These are phyloP conservation scores for Solanum chacoense DNA, from an alignment of 305 asterid genomes.

Conservation along the genomic window DNA sequence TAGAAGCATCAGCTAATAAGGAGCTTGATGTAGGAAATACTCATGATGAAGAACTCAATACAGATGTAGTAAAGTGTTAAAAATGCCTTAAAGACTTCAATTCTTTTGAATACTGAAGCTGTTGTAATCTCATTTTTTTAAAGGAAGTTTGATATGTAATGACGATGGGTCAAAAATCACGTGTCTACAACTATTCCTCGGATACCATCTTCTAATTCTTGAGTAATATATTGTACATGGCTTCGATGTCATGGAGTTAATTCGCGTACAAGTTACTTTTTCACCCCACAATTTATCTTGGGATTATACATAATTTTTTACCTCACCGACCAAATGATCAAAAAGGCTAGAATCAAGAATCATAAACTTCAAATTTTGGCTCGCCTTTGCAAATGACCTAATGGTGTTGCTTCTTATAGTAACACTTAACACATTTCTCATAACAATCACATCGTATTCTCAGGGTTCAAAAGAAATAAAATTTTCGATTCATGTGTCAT, in stretches of 20 bases:
- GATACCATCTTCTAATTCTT: background rate
- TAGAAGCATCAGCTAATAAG: background rate
- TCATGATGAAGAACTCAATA: background rate
- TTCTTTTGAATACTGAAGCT: background rate
- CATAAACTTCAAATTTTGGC: background rate
- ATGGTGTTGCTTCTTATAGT: background rate
- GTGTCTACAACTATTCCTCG: background rate
- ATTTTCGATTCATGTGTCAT: background rate
- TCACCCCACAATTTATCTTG: background rate
- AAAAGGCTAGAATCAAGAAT: background rate
- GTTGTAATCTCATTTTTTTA: background rate
- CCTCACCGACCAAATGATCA: background rate
- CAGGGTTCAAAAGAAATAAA: background rate
- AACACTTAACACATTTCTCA: background rate
- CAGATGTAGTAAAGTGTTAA: background rate
- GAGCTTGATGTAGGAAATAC: background rate
- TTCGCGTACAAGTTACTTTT: background rate
- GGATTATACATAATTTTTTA: background rate
- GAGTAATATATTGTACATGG: background rate
- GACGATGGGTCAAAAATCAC: background rate
- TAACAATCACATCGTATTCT: background rate
- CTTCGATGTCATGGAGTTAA: background rate
- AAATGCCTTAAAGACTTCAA: background rate
- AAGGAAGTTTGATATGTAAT: background rate
- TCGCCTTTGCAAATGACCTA: too few relatives aligned